A percentile compares a stretch with the other conserved stretches of the same genome.
These are phyloP conservation scores for Pseudodiploospora longispora DNA, from an alignment of 2,329 filamentous ascomycete genomes.

Conservation along the genomic window DNA sequence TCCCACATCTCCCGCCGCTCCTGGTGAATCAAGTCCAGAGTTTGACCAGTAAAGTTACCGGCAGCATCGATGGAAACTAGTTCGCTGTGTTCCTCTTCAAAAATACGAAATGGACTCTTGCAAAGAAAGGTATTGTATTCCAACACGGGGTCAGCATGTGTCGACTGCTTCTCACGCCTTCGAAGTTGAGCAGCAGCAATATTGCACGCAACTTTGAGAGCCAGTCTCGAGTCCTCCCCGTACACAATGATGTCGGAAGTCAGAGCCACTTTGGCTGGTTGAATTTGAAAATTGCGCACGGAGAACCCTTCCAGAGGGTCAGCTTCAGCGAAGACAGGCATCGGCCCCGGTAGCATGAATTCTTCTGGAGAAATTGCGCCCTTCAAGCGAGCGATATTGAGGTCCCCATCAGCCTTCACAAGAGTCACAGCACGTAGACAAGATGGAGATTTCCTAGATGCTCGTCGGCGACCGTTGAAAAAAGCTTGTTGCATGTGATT, in stretches of 20 bases:
- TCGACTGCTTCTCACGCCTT: conserved; percentile 61
- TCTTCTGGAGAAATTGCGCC: conserved; percentile 80
- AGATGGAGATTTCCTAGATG: conserved; percentile 57
- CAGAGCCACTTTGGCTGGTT: conserved; percentile 77
- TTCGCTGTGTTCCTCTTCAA: conserved; percentile 62
- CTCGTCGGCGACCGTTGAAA: conserved; percentile 70
- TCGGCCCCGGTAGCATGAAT: conserved; percentile 49
- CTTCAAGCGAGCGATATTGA: conserved; percentile 68
- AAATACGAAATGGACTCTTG: conserved; percentile 54
- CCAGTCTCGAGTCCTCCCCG: conserved; percentile 58
- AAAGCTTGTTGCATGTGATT: conserved; percentile 87
- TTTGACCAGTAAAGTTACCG: conserved; percentile 64
- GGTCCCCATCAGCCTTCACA: conserved; percentile 80
- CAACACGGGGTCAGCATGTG: conserved; percentile 45
- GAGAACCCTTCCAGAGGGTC: conserved; percentile 90
- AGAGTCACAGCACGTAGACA: conserved; percentile 76
- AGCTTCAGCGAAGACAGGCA: conserved; percentile 64
- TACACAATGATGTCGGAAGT: conserved; percentile 92
- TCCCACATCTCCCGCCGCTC: conserved; percentile 87
- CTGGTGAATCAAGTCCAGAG: conserved; percentile 83
- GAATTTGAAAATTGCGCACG: conserved; percentile 95
- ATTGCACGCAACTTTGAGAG: conserved; percentile 56
- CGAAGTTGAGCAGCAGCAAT: conserved; percentile 69
- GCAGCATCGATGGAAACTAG: conserved; percentile 68
- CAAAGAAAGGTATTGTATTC: conserved; percentile 80